Base-by-base conservation (phyloP, 2,329 filamentous ascomycete genomes). In the Didymellaceae sp. region DNA sequence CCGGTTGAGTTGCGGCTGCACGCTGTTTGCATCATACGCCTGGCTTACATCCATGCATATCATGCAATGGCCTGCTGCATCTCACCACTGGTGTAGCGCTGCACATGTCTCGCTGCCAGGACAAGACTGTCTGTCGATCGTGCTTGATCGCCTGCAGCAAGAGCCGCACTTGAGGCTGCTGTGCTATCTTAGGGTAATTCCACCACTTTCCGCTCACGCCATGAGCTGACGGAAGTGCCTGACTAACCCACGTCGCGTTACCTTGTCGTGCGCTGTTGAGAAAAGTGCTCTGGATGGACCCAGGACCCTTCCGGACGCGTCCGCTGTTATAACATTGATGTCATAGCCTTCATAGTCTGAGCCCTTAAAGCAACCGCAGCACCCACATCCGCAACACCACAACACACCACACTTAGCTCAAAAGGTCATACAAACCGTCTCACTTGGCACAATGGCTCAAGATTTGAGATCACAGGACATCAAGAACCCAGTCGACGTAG, bases 401-500 rank as follows among this genome's bases (percentile, higher is more conserved):
- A 41, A 22, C 25, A 45, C 28, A 45, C 7, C 31, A 28, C 33
- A 46, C 16, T 33, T 22, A 24, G 25, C 21, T 11, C 18, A 39
- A 6, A 33, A 52, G 32, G 35, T 28, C 31, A 25, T 21, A 42
- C 22, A 8, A 8, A 32, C 18, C 48, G 9, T 45, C 48, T 37
- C 14, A 13, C 48, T 52, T 38, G 39, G 34, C 62, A 63, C 34
- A 16, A 75, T 73, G 66, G 67, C 74, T 17, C 62, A 59, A 55
- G 57, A 79, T 55, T 69, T 79, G 42, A 67, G 75, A 54, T 73
- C 72, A 16, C 66, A 73, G 34, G 68, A 72, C 33, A 68, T 80
- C 55, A 73, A 75, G 58, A 66, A 75, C 54, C 75, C 74, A 40
- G 63, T 80, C 21, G 82, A 86, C 54, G 82, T 88, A 43, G 84